A percentile compares a stretch with the other conserved stretches of the same genome.
Evolutionary conservation across 2,329 filamentous ascomycete genomes (phyloP).

Genomic region (Cytospora chrysosperma): DNA sequence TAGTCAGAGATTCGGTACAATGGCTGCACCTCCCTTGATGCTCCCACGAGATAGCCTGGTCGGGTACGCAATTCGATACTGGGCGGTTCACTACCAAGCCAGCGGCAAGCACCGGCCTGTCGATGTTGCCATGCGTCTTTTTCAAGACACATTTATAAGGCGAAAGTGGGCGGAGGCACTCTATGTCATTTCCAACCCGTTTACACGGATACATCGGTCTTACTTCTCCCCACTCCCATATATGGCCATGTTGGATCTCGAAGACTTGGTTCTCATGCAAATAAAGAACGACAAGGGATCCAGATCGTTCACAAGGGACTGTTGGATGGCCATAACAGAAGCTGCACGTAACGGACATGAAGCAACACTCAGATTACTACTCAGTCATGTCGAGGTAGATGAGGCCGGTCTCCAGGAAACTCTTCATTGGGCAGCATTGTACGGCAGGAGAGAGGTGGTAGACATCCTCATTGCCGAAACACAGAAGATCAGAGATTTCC

Average conservation of each 20-base stretch:
- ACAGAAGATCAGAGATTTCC: neutral
- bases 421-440: neutral
- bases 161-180: neutral
- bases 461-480: neutral
- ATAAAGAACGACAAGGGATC: neutral
- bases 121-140: neutral
- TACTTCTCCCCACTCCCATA: neutral
- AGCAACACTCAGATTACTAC: neutral
- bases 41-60: neutral
- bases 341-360: neutral
- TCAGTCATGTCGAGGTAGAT: neutral
- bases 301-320: neutral
- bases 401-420: neutral
- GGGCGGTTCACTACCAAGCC: constrained; percentile 1
- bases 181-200: neutral
- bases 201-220: neutral
- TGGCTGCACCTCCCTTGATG: neutral
- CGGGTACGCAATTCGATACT: neutral
- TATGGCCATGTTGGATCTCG: constrained; percentile 5
- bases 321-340: neutral
- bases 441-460: neutral
- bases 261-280: neutral
- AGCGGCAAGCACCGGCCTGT: neutral
- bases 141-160: neutral
- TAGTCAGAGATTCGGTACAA: neutral